Conservation (phyloP, 352 stramenopile genomes). For the Pythium aristosporum region DNA sequence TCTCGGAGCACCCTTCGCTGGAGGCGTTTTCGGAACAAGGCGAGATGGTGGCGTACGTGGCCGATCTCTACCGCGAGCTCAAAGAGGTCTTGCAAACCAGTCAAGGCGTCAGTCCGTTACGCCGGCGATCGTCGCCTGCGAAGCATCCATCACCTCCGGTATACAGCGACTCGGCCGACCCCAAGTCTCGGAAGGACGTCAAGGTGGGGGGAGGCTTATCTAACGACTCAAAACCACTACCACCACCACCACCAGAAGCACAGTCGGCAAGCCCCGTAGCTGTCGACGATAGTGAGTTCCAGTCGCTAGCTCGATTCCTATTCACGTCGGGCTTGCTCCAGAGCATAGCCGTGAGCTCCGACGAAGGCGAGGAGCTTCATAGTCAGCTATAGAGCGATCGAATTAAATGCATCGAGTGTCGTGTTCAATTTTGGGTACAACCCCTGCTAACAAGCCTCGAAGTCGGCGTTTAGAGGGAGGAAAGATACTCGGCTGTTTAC, state of each 20-base stretch:
- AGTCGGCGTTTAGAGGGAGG: neutral
- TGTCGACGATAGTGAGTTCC: constrained; percentile 26
- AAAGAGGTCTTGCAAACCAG: constrained; percentile 20
- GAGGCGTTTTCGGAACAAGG: constrained; percentile 33
- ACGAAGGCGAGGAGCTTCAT: constrained; percentile 29
- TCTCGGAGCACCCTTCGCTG: constrained; percentile 24
- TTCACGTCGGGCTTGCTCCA: constrained; percentile 31
- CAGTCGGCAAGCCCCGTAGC: neutral
- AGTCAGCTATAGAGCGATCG: constrained; percentile 21
- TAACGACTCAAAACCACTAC: no score
- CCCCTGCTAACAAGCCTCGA: neutral
- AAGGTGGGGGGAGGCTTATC: no score
- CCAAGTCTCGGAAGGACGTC: no score
- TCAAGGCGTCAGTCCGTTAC: neutral
- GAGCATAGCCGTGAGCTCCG: constrained; percentile 32
- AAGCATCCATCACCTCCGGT: no score
- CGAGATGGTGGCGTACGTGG: constrained; percentile 35
- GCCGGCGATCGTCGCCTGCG: neutral
- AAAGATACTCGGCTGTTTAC: neutral
- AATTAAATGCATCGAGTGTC: neutral
- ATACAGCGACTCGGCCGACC: no score
- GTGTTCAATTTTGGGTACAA: neutral
- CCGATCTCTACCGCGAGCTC: constrained; percentile 35
- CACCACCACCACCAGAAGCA: no score
- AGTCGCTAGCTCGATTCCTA: constrained; percentile 35